phyloP scores from a whole-genome alignment of 768 basidiomycete genomes.

The Tylopilus sp. region DNA sequence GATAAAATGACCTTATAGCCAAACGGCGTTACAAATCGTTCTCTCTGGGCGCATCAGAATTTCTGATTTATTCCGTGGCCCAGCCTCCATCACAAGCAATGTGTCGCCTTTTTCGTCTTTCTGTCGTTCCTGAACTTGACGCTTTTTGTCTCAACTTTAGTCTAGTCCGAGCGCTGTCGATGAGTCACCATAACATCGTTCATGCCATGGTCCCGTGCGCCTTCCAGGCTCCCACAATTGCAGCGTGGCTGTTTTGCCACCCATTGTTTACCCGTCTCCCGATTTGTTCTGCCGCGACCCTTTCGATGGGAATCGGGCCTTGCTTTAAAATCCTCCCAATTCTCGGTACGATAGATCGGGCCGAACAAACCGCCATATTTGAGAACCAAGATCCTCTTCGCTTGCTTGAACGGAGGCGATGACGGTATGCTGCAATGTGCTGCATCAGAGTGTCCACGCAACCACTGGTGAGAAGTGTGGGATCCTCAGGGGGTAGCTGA shows the following conservation, averaged over 20 bases:
- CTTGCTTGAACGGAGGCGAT: conserved; percentile 2
- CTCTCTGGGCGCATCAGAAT: conserved; percentile 20
- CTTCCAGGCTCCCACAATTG: background rate
- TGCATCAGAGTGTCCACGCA: conserved; percentile 7
- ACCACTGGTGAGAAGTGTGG: conserved; percentile 11
- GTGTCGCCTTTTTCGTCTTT: background rate
- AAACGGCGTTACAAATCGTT: background rate
- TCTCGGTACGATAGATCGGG: conserved; percentile 4
- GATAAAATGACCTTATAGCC: background rate
- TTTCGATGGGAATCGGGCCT: conserved; percentile 17
- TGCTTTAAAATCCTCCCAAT: background rate
- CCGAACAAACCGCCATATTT: conserved; percentile 1
- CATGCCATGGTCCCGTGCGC: background rate
- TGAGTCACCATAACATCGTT: background rate
- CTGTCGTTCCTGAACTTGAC: conserved; percentile 17
- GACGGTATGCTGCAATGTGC: conserved; percentile 3
- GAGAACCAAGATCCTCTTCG: too few species aligned
- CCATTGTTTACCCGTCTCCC: background rate
- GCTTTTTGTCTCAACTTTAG: background rate
- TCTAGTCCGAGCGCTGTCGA: background rate
- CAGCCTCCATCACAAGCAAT: conserved; percentile 14
- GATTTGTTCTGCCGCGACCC: conserved; percentile 13
- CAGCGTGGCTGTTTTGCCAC: background rate
- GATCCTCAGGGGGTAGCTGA: background rate
- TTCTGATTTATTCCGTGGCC: conserved; percentile 6